Evolutionary conservation across 2,329 filamentous ascomycete species (phyloP), one percentile per base, ranked within the genome.

Genomic region (Periglandula ipomoeae): DNA sequence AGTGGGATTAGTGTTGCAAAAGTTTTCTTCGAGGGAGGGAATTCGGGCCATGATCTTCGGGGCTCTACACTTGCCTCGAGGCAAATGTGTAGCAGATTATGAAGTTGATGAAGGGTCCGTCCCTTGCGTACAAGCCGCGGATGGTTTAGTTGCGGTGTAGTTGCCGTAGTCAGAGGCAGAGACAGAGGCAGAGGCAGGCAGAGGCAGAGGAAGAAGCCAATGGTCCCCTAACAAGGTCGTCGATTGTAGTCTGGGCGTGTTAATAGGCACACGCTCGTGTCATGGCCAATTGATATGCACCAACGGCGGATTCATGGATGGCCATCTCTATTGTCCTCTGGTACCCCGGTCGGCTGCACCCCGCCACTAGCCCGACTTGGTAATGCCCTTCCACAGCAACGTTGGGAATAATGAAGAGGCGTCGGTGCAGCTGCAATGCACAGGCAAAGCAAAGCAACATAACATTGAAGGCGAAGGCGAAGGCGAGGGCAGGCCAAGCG

Each of bases 281-380:
- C 43, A 47, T 42, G 38, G 8, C 37, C 38, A 44, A 41, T 49
- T 46, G 32, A 42, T 24, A 26, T 19, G 20, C 22, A 20, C 17
- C 11, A 22, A 20, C 23, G 22, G 15, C 23, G 39, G 17, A 15
- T 24, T 24, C 30, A 32, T 32, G 30, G 30, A 15, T 32, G 30
- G 7, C 19, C 23, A 23, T 46, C 23, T 50, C 48, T 52, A 54
- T 54, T 52, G 52, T 54, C 48, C 34, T 26, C 20, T 22, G 20
- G 26, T 40, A 42, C 47, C 32, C 50, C 38, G 19, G 30, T 27
- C 30, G 39, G 26, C 42, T 41, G 27, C 11, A 47, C 50, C 43
- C 50, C 48, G 48, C 48, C 42, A 46, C 52, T 49, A 50, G 40
- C 45, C 50, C 42, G 11, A 48, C 44, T 19, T 44, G 37, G 47